Evolutionary conservation across 768 basidiomycete species (phyloP).

Genomic region (Ramaria rubella): DNA sequence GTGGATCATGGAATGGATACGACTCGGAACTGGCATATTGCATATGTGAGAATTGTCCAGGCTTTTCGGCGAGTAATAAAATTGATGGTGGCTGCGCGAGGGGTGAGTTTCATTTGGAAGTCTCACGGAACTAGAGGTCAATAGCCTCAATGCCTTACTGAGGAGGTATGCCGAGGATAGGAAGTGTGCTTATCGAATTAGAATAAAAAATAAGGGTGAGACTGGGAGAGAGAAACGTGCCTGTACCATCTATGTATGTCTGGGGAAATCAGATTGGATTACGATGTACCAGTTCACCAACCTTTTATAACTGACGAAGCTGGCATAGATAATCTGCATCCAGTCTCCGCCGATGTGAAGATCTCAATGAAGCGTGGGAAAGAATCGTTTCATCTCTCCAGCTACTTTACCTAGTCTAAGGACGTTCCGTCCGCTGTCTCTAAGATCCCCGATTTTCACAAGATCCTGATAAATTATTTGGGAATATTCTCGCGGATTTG

Average conservation of each 20-base stretch:
- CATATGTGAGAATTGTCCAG: slow-evolving; percentile 27
- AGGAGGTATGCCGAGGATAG: slow-evolving; percentile 28
- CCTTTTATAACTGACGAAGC: no score
- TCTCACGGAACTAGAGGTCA: slow-evolving; percentile 20
- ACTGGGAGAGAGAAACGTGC: neutral
- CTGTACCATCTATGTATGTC: slow-evolving; percentile 18
- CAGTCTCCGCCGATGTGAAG: no score
- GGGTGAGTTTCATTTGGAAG: slow-evolving; percentile 22
- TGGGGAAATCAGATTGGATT: neutral
- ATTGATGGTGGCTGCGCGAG: slow-evolving; percentile 26
- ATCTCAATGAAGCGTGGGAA: no score
- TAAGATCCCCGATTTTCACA: no score
- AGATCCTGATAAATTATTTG: no score
- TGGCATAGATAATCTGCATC: no score
- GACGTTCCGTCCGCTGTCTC: no score
- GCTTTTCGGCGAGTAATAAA: slow-evolving; percentile 21
- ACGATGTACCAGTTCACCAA: no score
- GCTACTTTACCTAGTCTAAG: no score
- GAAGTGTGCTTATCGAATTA: slow-evolving; percentile 11
- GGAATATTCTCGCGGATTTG: no score
- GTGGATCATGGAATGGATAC: slow-evolving; percentile 20
- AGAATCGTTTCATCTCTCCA: no score
- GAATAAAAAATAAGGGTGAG: neutral
- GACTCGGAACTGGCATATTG: slow-evolving; percentile 28
- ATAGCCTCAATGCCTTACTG: no score